Evolutionary conservation across 257 asterid genomes (phyloP), one percentile per base, ranked within the genome.

Genomic region (Capsicum chinense): DNA sequence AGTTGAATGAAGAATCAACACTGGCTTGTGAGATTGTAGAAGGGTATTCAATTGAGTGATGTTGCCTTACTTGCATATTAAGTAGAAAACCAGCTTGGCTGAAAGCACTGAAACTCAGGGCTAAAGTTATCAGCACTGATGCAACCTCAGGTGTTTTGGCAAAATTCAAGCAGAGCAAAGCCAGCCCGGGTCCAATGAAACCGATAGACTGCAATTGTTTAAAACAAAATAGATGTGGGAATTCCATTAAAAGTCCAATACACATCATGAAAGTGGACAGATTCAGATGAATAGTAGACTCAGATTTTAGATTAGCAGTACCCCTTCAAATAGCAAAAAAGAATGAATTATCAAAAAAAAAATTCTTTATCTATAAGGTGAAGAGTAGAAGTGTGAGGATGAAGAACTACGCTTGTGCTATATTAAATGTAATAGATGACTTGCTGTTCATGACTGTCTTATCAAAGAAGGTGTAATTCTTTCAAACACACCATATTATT

Each of bases 31-130:
- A 17, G 13, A 44, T 56, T 9, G 54, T 57, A 16, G 8, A 44
- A 79, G 58, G 35, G 11, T 58, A 56, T 54, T 19, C 14, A 70
- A 19, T 54, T 56, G 52, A 19, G 9, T 74, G 13, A 12, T 17
- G 21, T n/a, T 52, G 58, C 79, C 95, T 90, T 93, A 95, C 99
- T 79, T 95, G 99, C 97, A 95, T 95, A 81, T 95, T 95, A 13
- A 95, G 91, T 58, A 95, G 85, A 85, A 95, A 95, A n/a, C 99
- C 99, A 14, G 99, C 99, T 89, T 95, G 99, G 80, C 99, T 95
- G 89, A 91, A 95, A 67, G 99, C 87, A 88, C 99, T 94, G 84
- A 95, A 85, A 89, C 99, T 94, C 83, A 95, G 90, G 64, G 98
- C 99, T 35, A 86, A 33, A 14, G 98, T 94, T 16, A 94, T 68